These are phyloP conservation scores for Xanthoparmelia taractica DNA, from an alignment of 495 filamentous ascomycete species.

Conservation along the genomic window DNA sequence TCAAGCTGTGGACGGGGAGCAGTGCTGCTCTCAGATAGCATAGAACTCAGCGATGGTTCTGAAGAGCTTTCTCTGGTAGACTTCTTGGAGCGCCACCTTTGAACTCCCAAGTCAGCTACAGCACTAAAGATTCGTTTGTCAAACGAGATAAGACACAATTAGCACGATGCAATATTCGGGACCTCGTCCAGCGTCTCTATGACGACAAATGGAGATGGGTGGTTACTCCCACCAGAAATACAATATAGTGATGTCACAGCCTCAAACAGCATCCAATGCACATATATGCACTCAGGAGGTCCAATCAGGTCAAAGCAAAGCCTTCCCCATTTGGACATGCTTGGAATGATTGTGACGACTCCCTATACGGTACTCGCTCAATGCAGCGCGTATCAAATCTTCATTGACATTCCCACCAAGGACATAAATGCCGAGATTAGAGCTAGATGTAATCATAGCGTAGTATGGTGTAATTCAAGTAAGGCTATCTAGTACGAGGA, in stretches of 20 bases:
- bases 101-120: background rate
- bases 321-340: background rate
- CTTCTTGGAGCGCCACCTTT: background rate
- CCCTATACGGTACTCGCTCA: background rate
- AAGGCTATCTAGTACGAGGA: background rate
- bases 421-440: background rate
- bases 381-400: background rate
- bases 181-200: too few species aligned
- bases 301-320: background rate
- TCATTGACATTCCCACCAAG: background rate
- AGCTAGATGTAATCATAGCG: background rate
- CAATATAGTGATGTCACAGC: background rate
- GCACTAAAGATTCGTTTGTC: background rate
- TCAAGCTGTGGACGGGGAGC: background rate
- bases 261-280: background rate
- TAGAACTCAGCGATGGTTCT: background rate
- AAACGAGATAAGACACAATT: background rate
- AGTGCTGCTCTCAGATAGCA: background rate
- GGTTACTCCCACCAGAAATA: too few species aligned
- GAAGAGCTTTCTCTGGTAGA: background rate
- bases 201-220: too few species aligned
- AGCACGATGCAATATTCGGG: background rate
- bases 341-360: background rate
- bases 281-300: background rate
- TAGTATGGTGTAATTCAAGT: background rate